Percentiles rank a stretch among this genome's conserved stretches.
These are phyloP conservation scores for Epicoccum sorghinum DNA, from an alignment of 2,329 filamentous ascomycete species.

Conservation along the genomic window DNA sequence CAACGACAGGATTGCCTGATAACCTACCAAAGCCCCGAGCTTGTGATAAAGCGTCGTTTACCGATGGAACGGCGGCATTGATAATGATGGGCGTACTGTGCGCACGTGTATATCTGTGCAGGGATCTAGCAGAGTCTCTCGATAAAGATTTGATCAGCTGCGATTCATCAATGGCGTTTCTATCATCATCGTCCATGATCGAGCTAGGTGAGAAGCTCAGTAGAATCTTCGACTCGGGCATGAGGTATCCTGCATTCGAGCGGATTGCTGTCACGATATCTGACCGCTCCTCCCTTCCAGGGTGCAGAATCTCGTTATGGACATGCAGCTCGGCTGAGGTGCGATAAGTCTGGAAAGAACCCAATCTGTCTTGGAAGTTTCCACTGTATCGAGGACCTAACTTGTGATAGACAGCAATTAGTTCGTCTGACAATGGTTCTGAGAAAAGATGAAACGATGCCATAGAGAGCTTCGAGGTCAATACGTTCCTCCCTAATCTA, in stretches of 20 bases:
- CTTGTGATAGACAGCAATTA: conserved; percentile 87
- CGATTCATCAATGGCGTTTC: conserved; percentile 72
- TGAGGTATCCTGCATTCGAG: conserved; percentile 78
- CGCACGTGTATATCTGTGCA: conserved; percentile 72
- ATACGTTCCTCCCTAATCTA: conserved; percentile 72
- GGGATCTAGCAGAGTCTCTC: conserved; percentile 68
- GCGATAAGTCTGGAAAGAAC: conserved; percentile 94
- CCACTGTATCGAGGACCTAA: conserved; percentile 90
- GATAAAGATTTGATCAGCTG: conserved; percentile 79
- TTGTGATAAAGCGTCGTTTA: conserved; percentile 86
- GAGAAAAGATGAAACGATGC: conserved; percentile 89
- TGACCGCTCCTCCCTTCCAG: conserved; percentile 86
- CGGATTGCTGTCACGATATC: conserved; percentile 90
- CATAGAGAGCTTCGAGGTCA: conserved; percentile 84
- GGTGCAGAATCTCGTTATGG: conserved; percentile 87
- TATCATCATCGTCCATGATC: conserved; percentile 80
- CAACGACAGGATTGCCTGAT: conserved; percentile 81
- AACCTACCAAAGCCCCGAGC: conserved; percentile 81
- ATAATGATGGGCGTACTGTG: conserved; percentile 81
- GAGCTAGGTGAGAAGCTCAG: conserved; percentile 83
- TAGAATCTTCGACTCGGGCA: conserved; percentile 81
- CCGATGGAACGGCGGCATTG: conserved; percentile 83
- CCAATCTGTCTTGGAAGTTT: conserved; percentile 95
- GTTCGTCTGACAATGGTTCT: conserved; percentile 86
- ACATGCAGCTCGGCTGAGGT: conserved; percentile 90